Evolutionary conservation across 2,329 filamentous ascomycete genomes (phyloP).

Genomic region (Colletotrichum endophyticum): DNA sequence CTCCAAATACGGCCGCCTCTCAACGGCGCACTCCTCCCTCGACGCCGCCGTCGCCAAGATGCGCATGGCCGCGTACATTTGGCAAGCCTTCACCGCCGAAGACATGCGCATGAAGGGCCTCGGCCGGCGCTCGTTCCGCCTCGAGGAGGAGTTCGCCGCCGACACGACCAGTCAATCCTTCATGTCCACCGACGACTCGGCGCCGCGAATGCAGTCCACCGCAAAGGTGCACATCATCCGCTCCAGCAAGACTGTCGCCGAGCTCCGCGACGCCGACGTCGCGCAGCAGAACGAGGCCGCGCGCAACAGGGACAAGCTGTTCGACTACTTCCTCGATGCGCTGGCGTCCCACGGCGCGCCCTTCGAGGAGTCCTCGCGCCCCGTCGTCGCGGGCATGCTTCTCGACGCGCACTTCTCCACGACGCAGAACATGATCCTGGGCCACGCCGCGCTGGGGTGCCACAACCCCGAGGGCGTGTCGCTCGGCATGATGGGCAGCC

Average conservation of each 20-base stretch:
- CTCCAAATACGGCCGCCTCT: constrained; percentile 60
- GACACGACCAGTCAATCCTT: constrained; percentile 61
- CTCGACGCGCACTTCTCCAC: constrained; percentile 73
- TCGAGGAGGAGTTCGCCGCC: constrained; percentile 75
- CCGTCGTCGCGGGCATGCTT: constrained; percentile 73
- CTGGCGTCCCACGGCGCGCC: constrained; percentile 51
- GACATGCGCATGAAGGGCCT: constrained; percentile 75
- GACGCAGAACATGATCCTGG: constrained; percentile 61
- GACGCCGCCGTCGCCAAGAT: constrained; percentile 73
- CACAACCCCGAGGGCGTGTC: constrained; percentile 60
- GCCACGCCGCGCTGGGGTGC: constrained; percentile 67
- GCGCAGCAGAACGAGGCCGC: constrained; percentile 67
- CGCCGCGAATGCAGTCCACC: constrained; percentile 13
- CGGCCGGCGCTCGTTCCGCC: constrained; percentile 72
- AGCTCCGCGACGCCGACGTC: constrained; percentile 67
- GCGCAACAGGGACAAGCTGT: constrained; percentile 61
- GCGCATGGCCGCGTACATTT: constrained; percentile 75
- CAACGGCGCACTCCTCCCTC: constrained; percentile 52
- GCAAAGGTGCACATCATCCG: constrained; percentile 75
- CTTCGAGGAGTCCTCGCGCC: constrained; percentile 43
- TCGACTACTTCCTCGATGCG: constrained; percentile 34
- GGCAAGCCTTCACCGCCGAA: constrained; percentile 78
- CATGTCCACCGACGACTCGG: neutral
- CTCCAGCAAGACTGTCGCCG: constrained; percentile 67
- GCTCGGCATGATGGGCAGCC: constrained; percentile 74